Evolutionary conservation across 2,329 filamentous ascomycete species (phyloP), one percentile per base, ranked within the genome.

Genomic region (Trichoderma brevicompactum): DNA sequence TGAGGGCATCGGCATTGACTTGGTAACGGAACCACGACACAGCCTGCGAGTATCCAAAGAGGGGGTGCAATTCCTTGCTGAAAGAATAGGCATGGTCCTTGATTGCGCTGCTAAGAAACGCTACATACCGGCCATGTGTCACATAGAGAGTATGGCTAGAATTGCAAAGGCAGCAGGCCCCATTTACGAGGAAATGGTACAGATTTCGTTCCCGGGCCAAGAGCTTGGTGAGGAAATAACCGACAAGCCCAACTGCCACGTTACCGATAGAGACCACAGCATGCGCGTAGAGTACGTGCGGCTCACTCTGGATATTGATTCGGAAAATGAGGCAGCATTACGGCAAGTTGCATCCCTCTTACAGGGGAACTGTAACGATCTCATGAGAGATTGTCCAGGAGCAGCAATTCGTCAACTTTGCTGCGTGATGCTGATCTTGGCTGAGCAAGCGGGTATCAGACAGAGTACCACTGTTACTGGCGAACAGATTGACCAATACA

Each of bases 381-480:
- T 53, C n/a, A 53, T 40, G 50, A 53, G 10, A 53, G 50, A 53
- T 9, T 38, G 8, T 53, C 50, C 34, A 53, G 8, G n/a, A 23
- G 17, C 32, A 5, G 17, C 50, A 40, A 23, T 53, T 34, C 10
- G n/a, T 7, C 10, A 9, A 40, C 50, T 53, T 40, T 10, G 12
- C 36, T 7, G 17, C 34, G 34, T 2, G 7, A 9, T 53, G 6
- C 10, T 40, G n/a, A 40, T 5, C 8, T 53, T 38, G 50, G 10
- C 9, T 53, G 34, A 38, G 32, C 32, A 53, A 53, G 32, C 15
- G 3, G 32, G 34, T 17, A 52, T 50, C 23, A 34, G 48, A 50
- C 13, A 50, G 28, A 36, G 17, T 34, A 34, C 28, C 13, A n/a
- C 28, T 50, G 3, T 50, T 50, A 34, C 28, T 50, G 28, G 48